Evolutionary conservation across 306 rosid genomes (phyloP), one percentile per base, ranked within the genome.

Genomic region (Dryas octopetala): DNA sequence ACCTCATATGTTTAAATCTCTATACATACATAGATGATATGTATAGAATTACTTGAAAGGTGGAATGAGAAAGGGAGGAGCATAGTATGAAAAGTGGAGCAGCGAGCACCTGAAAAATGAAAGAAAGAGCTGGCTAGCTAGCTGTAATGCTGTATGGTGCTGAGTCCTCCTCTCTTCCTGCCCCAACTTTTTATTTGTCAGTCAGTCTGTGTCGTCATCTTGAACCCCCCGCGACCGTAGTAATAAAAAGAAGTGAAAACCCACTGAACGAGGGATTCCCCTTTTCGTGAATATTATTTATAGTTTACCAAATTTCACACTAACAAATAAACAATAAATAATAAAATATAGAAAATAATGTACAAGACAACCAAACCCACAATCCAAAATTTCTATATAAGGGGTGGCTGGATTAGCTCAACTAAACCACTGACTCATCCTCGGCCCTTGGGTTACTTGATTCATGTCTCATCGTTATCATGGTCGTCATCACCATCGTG

Each of bases 191-290:
- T 74, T 74, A 66, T 68, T 79, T 72, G 80, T 85, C 80, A 73
- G 84, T 64, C 82, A 70, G 73, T 75, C 74, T 40, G 62, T 74
- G 79, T 82, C 84, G 78, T 82, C 76, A 73, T 82, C 80, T 82
- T 75, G 86, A 85, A 82, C 77, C 83, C 84, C 86, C 85, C 84
- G 89, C 80, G 67, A 80, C 71, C 76, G 68, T 61, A 70, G 85
- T 73, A 50, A 58, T 68, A 55, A 80, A 62, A 68, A 76, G 58
- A 59, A 74, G 59, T 66, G 74, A 62, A 38, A 61, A 26, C 79
- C 54, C 89, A 69, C 78, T 76, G 71, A 80, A 83, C 85, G 79
- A 83, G 87, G 83, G 57, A 76, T 86, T 67, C 74, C 79, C 75
- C 64, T 74, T 81, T 77, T 69, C 55, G 26, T 79, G 83, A 70